A percentile compares a stretch with the other conserved stretches of the same genome.
phyloP scores from a whole-genome alignment of 2,329 filamentous ascomycete genomes.

The Beauveria sp. region DNA sequence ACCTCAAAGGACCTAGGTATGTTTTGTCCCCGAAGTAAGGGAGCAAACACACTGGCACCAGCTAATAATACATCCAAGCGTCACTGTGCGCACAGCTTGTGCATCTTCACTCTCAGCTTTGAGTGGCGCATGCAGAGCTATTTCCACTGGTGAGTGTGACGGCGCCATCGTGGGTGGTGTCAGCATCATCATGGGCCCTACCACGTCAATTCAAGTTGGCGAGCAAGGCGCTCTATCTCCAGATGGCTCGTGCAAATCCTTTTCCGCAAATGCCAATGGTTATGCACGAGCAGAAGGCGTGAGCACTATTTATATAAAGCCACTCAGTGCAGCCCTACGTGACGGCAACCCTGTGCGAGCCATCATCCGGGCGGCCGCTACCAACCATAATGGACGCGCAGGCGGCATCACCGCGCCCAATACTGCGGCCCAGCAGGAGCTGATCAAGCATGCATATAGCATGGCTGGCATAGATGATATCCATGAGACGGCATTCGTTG shows the following conservation, averaged over 20 bases:
- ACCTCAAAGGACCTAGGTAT: neutral
- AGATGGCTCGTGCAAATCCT: conserved; percentile 22
- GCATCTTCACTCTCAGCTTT: neutral
- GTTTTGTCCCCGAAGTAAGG: neutral
- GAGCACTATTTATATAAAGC: conserved; percentile 34
- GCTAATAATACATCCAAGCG: neutral
- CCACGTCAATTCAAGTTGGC: conserved; percentile 16
- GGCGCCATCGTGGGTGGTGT: conserved; percentile 25
- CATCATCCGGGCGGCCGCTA: conserved; percentile 24
- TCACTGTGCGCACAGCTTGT: neutral
- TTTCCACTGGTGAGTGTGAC: conserved; percentile 17
- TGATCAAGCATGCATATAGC: conserved; percentile 33
- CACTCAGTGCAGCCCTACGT: conserved; percentile 33
- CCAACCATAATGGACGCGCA: conserved; percentile 32
- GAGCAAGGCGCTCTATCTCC: conserved; percentile 21
- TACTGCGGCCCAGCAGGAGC: conserved; percentile 23
- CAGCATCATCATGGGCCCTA: conserved; percentile 25
- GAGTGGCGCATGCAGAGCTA: neutral
- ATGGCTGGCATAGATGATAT: conserved; percentile 19
- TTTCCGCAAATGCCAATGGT: conserved; percentile 34
- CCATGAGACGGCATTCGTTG: conserved; percentile 21
- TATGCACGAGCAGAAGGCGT: conserved; percentile 40
- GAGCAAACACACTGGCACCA: neutral
- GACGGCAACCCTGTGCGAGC: conserved; percentile 33
- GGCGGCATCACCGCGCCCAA: conserved; percentile 34